A percentile compares a stretch with the other conserved stretches of the same genome.
Evolutionary conservation across 202 grass and related monocot genomes (phyloP).

Genomic region (Zoysia matrella): DNA sequence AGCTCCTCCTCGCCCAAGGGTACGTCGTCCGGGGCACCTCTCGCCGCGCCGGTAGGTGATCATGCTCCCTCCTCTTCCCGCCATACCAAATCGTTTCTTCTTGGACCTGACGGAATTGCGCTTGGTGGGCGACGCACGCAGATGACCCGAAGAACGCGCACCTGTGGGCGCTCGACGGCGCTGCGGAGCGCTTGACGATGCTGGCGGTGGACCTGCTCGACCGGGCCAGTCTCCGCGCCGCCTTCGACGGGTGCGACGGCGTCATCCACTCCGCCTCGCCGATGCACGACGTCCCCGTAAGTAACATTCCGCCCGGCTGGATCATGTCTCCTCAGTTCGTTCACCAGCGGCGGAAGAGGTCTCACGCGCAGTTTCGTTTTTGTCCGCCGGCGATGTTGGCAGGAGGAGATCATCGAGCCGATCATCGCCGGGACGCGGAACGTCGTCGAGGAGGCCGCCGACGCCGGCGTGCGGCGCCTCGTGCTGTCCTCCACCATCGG

Average conservation of each 20-base stretch:
- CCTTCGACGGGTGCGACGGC: constrained; percentile 80
- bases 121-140: constrained; percentile 20
- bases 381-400: neutral
- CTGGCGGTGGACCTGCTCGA: constrained; percentile 78
- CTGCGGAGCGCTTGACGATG: constrained; percentile 65
- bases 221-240: constrained; percentile 61
- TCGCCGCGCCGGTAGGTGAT: constrained; percentile 45
- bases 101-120: neutral
- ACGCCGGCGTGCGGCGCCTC: constrained; percentile 65
- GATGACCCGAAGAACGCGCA: constrained; percentile 88
- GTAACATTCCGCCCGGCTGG: neutral
- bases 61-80: neutral
- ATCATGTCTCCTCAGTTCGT: neutral
- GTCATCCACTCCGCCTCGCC: constrained; percentile 92
- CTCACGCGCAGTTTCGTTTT: neutral
- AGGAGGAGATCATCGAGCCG: constrained; percentile 84
- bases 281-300: constrained; percentile 78
- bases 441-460: constrained; percentile 71
- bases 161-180: constrained; percentile 70
- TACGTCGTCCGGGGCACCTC: constrained; percentile 73
- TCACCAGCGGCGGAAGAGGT: neutral
- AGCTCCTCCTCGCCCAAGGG: constrained; percentile 61
- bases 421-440: constrained; percentile 71
- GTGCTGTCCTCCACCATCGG: constrained; percentile 85
- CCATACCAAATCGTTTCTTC: neutral